These are phyloP conservation scores for Cladosporium colombiae DNA, from an alignment of 2,329 filamentous ascomycete genomes.

Conservation along the genomic window DNA sequence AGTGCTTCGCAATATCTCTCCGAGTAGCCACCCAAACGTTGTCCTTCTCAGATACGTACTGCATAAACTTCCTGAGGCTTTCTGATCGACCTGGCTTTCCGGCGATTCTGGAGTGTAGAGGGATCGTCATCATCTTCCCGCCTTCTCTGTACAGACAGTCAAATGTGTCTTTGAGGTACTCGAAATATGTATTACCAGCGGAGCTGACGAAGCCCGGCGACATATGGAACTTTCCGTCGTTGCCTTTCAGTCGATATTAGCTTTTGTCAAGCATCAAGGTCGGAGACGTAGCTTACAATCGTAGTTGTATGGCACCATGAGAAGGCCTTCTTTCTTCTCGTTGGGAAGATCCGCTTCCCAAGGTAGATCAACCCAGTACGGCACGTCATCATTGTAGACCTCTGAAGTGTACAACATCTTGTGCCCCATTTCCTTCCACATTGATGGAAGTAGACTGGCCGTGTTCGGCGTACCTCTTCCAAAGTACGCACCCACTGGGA, in stretches of 20 bases:
- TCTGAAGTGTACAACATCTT: conserved; percentile 54
- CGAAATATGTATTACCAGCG: conserved; percentile 42
- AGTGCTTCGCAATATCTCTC: conserved; percentile 47
- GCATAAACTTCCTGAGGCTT: conserved; percentile 43
- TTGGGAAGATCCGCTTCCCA: conserved; percentile 45
- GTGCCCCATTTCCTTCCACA: conserved; percentile 53
- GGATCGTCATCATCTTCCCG: conserved; percentile 48
- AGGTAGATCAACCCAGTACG: conserved; percentile 58
- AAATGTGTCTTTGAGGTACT: conserved; percentile 45
- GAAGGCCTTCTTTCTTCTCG: conserved; percentile 41
- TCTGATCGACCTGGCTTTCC: conserved; percentile 45
- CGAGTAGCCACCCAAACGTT: conserved; percentile 49
- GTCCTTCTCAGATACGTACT: conserved; percentile 42
- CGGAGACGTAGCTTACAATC: too few relatives aligned
- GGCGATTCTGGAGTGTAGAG: conserved; percentile 44
- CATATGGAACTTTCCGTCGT: conserved; percentile 49
- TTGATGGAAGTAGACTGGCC: conserved; percentile 48
- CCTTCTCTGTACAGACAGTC: conserved; percentile 46
- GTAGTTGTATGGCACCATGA: conserved; percentile 41
- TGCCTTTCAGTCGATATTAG: conserved; percentile 24
- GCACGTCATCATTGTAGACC: conserved; percentile 57
- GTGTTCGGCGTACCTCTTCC: conserved; percentile 50
- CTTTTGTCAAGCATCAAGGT: too few relatives aligned
- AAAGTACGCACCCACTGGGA: conserved; percentile 54
- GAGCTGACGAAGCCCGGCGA: conserved; percentile 45